Percentiles rank a stretch among this genome's conserved stretches.
phyloP scores from a whole-genome alignment of 2,329 filamentous ascomycete species.

The Beauveria asiatica region DNA sequence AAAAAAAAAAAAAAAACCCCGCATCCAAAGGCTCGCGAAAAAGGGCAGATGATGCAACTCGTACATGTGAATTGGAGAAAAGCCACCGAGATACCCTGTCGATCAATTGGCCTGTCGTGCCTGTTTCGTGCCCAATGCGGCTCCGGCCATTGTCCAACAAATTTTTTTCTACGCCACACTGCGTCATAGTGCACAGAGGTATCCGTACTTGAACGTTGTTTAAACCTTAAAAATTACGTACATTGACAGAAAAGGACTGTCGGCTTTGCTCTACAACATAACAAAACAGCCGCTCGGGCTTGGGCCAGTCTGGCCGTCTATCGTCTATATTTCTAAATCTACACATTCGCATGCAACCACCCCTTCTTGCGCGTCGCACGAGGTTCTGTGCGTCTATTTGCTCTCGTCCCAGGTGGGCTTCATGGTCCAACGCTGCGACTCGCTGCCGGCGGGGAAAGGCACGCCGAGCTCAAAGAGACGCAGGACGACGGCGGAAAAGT shows the following conservation, averaged over 20 bases:
- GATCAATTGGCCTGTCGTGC: background rate
- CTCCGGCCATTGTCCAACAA: background rate
- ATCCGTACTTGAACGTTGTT: too few species aligned
- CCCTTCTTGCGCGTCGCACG: too few species aligned
- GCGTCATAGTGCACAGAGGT: background rate
- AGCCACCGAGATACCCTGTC: background rate
- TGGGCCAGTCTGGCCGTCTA: conserved; percentile 7
- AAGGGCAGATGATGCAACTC: too few species aligned
- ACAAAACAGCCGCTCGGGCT: conserved; percentile 1
- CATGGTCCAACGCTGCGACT: conserved; percentile 51
- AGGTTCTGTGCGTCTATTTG: conserved; percentile 13
- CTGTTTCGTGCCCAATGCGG: background rate
- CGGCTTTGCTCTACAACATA: conserved; percentile 1
- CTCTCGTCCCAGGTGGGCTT: conserved; percentile 43
- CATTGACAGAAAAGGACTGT: background rate
- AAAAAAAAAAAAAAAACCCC: too few species aligned
- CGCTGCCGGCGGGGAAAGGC: conserved; percentile 62
- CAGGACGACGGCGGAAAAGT: conserved; percentile 70
- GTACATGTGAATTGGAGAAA: background rate
- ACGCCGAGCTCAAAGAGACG: conserved; percentile 93
- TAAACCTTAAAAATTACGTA: background rate
- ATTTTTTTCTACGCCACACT: background rate
- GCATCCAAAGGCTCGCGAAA: too few species aligned
- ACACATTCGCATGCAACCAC: background rate
- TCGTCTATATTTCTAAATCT: conserved; percentile 5